Percentiles rank a stretch among this genome's conserved stretches.
Evolutionary conservation across 345 rosid genomes (phyloP).

Genomic region (Linum usitatissimum): DNA sequence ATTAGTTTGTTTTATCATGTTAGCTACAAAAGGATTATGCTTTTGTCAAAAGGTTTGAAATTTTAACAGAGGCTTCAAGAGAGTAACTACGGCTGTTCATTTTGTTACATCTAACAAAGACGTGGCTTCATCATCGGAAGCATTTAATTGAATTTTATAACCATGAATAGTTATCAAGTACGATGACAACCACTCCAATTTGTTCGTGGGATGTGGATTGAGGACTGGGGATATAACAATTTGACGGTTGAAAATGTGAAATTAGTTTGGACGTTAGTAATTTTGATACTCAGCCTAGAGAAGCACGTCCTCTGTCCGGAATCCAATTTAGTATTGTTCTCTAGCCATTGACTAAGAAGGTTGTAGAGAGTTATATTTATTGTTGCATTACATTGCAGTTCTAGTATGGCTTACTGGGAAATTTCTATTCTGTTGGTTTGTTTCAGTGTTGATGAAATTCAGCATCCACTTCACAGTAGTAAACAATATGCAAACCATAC

Average conservation of each 20-base stretch:
- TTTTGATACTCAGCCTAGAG: not conserved
- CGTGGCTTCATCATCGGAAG: too few relatives aligned
- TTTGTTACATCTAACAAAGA: too few relatives aligned
- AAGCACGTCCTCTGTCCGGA: not conserved
- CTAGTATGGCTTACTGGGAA: not conserved
- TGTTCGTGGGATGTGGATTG: too few relatives aligned
- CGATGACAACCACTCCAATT: too few relatives aligned
- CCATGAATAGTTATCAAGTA: too few relatives aligned
- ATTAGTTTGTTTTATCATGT: not conserved
- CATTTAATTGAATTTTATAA: too few relatives aligned
- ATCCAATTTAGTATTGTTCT: not conserved
- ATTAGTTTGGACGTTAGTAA: not conserved
- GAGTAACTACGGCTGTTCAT: too few relatives aligned
- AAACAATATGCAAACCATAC: conserved; percentile 21
- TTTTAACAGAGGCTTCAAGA: too few relatives aligned
- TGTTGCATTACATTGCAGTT: conserved; percentile 2
- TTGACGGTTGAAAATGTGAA: not conserved
- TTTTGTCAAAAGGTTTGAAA: too few relatives aligned
- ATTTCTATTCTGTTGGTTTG: conserved; percentile 6
- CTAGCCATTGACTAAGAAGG: not conserved
- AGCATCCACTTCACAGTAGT: conserved; percentile 30
- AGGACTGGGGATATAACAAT: not conserved
- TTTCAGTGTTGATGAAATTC: conserved; percentile 57
- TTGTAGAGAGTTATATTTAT: not conserved
- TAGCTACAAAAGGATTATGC: too few relatives aligned